Base-by-base conservation (phyloP, 108 stramenopile genomes). In the Aurantiochytrium sp. region DNA sequence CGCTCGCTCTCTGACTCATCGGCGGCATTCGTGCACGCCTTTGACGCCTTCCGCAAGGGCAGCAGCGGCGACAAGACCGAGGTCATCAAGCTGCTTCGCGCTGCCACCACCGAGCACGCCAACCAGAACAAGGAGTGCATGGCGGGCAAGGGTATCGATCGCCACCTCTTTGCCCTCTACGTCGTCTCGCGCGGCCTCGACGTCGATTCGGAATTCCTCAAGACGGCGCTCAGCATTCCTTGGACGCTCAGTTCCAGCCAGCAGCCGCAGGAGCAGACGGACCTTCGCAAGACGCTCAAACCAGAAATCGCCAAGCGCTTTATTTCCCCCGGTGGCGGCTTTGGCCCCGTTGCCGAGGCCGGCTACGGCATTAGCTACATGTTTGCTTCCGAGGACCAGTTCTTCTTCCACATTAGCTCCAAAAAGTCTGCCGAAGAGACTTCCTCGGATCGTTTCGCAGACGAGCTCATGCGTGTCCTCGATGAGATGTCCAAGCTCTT, bases 181-280 rank as follows among this genome's bases (percentile, higher is more conserved):
- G 76, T 90, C n/a, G 89, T 90, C 28, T 87, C 87, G 19, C 47
- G 49, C 4, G 89, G 89, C 28, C 42, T 89, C 8, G 76, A 87
- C 58, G 47, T 87, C 16, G 72, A 76, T 44, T 87, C 87, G 5
- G 72, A 87, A 21, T 90, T 90, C 76, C 51, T 90, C 44, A 87
- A 87, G 76, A 5, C 18, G 43, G 89, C 89, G 16, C 83, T 90
- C 5, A 18, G 47, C 28, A 69, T 21, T 10, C 51, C 89, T n/a
- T 90, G 89, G 89, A 19, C n/a, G 19, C 55, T 90, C 47, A 43
- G 29, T n/a, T 73, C 89, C 21, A 51, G 47, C 23, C 89, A 90
- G 83, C 89, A 90, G 83, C 89, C 89, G 8, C 89, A 90, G 51
- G 88, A 90, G 72, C 89, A 90, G 89, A 90, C 89, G 5, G 5